A percentile compares a stretch with the other conserved stretches of the same genome.
Conservation (phyloP, 805 yeast genomes). For the Candida loeiensis region DNA sequence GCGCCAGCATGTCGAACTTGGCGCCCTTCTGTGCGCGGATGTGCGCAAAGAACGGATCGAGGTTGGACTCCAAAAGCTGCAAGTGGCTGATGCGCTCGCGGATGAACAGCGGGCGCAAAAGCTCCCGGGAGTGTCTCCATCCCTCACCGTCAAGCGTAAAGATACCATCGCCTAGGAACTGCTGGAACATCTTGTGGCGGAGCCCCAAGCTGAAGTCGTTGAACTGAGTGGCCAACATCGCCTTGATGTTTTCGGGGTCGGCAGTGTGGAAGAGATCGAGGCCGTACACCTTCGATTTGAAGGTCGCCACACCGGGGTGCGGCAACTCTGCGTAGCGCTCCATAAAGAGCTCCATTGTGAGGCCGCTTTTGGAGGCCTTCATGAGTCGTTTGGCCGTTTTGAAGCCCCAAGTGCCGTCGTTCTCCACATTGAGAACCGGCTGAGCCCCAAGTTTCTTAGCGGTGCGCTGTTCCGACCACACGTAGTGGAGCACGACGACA, state of each 20-base stretch:
- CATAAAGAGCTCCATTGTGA: constrained; percentile 15
- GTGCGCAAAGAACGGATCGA: constrained; percentile 12
- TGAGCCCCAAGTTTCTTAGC: constrained; percentile 11
- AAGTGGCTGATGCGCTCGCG: constrained; percentile 18
- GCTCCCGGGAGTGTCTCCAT: constrained; percentile 22
- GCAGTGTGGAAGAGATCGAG: constrained; percentile 12
- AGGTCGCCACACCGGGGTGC: constrained; percentile 17
- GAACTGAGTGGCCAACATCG: constrained; percentile 20
- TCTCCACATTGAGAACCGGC: constrained; percentile 5
- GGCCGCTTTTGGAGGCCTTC: constrained; percentile 17
- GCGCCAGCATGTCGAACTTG: constrained; percentile 9
- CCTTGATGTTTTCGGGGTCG: constrained; percentile 23
- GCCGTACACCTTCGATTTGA: constrained; percentile 9
- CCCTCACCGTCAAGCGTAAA: constrained; percentile 19
- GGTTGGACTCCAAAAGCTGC: constrained; percentile 15
- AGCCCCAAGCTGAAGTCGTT: constrained; percentile 19
- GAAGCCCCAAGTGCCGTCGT: constrained; percentile 19
- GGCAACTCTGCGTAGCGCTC: constrained; percentile 13
- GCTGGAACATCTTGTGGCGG: constrained; percentile 16
- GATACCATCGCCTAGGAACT: constrained; percentile 19
- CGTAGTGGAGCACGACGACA: background rate
- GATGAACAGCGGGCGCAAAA: constrained; percentile 20
- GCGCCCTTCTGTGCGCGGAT: constrained; percentile 2
- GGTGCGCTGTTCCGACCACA: background rate
- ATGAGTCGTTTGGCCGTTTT: constrained; percentile 12